phyloP scores from a whole-genome alignment of 768 basidiomycete species.

The Terana coerulea region DNA sequence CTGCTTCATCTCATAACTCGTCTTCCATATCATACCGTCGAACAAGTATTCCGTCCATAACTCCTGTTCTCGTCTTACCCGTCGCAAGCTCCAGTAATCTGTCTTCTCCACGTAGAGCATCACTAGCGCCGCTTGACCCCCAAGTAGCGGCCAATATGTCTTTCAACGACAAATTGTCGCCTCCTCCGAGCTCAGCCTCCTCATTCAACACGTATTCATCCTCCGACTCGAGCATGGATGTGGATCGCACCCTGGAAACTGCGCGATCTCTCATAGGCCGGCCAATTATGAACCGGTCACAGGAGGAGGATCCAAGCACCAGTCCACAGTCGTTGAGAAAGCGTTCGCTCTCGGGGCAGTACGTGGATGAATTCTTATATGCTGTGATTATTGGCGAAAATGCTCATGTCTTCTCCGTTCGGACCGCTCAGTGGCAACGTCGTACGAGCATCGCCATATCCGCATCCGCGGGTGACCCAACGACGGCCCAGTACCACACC shows the following conservation, averaged over 20 bases:
- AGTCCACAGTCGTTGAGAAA: slow-evolving; percentile 17
- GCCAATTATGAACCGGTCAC: slow-evolving; percentile 18
- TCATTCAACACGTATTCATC: slow-evolving; percentile 19
- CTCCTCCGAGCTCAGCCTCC: slow-evolving; percentile 18
- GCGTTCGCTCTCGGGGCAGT: slow-evolving; percentile 24
- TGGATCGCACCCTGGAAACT: slow-evolving; percentile 18
- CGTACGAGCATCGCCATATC: slow-evolving; percentile 10
- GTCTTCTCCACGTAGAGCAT: slow-evolving; percentile 19
- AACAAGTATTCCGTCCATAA: slow-evolving; percentile 14
- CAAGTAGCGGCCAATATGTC: slow-evolving; percentile 19
- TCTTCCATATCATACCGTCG: slow-evolving; percentile 12
- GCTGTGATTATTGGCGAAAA: too few relatives aligned
- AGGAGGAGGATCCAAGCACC: slow-evolving; percentile 16
- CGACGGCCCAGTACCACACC: slow-evolving; percentile 19
- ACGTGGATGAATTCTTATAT: too few relatives aligned
- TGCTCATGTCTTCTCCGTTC: slow-evolving; percentile 3
- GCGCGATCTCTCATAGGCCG: slow-evolving; percentile 20
- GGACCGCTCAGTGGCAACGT: slow-evolving; percentile 2
- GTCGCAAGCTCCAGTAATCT: slow-evolving; percentile 6
- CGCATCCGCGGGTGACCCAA: slow-evolving; percentile 11
- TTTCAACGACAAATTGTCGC: slow-evolving; percentile 25
- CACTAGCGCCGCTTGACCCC: slow-evolving; percentile 25
- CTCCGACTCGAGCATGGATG: slow-evolving; percentile 13
- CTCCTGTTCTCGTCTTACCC: slow-evolving; percentile 5
- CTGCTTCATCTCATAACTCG: slow-evolving; percentile 8